phyloP scores from a whole-genome alignment of 1,284 basidiomycete genomes.

The Tausonia pullulans region DNA sequence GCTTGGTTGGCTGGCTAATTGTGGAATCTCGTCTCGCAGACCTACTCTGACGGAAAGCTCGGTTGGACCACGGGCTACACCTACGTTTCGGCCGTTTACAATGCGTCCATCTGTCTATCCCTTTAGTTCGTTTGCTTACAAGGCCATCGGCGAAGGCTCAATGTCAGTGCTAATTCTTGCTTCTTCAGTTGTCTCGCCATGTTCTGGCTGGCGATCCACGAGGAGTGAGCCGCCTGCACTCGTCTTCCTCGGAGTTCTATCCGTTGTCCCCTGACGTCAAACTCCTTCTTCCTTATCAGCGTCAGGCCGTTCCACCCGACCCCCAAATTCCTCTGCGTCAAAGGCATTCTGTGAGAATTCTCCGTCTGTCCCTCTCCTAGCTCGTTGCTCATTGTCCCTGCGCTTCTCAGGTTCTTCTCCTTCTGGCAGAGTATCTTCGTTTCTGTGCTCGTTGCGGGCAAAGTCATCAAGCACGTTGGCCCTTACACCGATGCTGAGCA shows the following conservation, averaged over 20 bases:
- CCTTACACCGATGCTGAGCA: constrained; percentile 39
- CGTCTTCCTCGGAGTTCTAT: not conserved
- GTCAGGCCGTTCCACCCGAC: constrained; percentile 41
- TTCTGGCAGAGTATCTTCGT: constrained; percentile 92
- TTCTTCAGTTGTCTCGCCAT: constrained; percentile 69
- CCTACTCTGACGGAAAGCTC: constrained; percentile 83
- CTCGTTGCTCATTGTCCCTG: no score
- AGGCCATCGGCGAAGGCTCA: not conserved
- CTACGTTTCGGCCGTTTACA: constrained; percentile 71
- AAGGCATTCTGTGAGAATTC: constrained; percentile 58
- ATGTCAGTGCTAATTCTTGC: not conserved
- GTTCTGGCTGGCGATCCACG: constrained; percentile 60
- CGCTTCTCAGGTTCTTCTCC: constrained; percentile 56
- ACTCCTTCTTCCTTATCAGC: not conserved
- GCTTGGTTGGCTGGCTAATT: no score
- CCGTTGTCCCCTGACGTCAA: not conserved
- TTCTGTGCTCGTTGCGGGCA: constrained; percentile 74
- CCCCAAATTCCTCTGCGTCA: constrained; percentile 95
- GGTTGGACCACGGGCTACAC: constrained; percentile 77
- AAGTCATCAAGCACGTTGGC: constrained; percentile 51
- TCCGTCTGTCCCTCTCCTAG: no score
- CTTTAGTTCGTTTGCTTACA: constrained; percentile 28
- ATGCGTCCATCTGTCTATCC: constrained; percentile 40
- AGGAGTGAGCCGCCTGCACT: not conserved
- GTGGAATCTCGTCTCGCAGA: constrained; percentile 25